These are phyloP conservation scores for Beauveria sp. DNA, from an alignment of 2,329 filamentous ascomycete genomes.

Conservation along the genomic window DNA sequence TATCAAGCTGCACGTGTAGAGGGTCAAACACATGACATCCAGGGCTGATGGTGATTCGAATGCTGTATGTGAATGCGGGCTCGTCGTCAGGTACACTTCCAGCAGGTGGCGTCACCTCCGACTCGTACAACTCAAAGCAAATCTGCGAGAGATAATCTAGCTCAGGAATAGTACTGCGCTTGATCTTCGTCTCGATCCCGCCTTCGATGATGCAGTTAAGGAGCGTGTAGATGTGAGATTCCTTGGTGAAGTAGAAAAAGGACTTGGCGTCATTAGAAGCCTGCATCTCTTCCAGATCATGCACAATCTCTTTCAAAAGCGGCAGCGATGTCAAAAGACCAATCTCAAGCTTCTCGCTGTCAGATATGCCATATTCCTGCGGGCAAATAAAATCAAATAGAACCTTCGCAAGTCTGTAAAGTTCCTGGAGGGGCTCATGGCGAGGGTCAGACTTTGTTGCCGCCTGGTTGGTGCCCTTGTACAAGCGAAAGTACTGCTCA, in stretches of 20 bases:
- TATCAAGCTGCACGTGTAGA: slow-evolving; percentile 91
- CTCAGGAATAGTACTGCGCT: slow-evolving; percentile 89
- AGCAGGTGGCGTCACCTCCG: slow-evolving; percentile 58
- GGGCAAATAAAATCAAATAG: slow-evolving; percentile 98
- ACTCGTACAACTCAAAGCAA: slow-evolving; percentile 96
- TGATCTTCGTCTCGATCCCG: slow-evolving; percentile 94
- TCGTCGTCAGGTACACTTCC: slow-evolving; percentile 40
- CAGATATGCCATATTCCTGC: slow-evolving; percentile 94
- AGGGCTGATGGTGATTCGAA: slow-evolving; percentile 90
- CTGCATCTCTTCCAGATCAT: slow-evolving; percentile 94
- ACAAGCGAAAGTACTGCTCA: slow-evolving; percentile 83
- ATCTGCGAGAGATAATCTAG: slow-evolving; percentile 97
- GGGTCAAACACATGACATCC: slow-evolving; percentile 96
- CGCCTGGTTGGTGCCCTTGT: slow-evolving; percentile 65
- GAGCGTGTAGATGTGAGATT: slow-evolving; percentile 96
- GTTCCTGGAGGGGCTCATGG: slow-evolving; percentile 80
- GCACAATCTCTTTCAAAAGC: slow-evolving; percentile 90
- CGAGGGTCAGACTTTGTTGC: slow-evolving; percentile 70
- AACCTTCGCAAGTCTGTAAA: slow-evolving; percentile 90
- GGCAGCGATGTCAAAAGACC: slow-evolving; percentile 89
- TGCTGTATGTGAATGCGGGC: slow-evolving; percentile 84
- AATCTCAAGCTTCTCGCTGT: slow-evolving; percentile 97
- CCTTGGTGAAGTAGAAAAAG: slow-evolving; percentile 99
- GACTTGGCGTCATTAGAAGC: slow-evolving; percentile 89
- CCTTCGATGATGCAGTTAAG: slow-evolving; percentile 97